Percentiles rank a stretch among this genome's conserved stretches.
Conservation (phyloP, 345 rosid species). For the Crucihimalaya himalaica region DNA sequence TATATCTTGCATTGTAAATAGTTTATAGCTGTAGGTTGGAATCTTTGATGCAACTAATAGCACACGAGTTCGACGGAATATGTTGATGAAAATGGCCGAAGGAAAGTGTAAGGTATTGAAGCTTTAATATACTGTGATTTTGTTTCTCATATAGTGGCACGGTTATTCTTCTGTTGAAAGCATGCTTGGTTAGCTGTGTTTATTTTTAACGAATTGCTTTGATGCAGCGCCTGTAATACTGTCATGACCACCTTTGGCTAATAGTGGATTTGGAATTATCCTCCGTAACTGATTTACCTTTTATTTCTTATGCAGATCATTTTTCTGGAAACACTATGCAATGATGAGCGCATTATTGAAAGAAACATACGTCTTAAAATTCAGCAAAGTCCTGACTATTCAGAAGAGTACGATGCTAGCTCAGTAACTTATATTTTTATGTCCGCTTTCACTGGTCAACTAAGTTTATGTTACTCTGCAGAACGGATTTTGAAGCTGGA, state of each 20-base stretch:
- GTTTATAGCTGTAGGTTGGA: conserved; percentile 71
- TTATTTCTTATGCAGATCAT: conserved; percentile 62
- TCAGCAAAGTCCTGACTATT: conserved; percentile 98
- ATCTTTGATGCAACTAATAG: conserved; percentile 99
- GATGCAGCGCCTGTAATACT: conserved; percentile 12
- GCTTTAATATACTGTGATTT: conserved; percentile 4
- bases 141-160: conserved; percentile 10
- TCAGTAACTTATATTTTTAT: conserved; percentile 28
- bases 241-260: conserved; percentile 10
- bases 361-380: conserved; percentile 97
- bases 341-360: conserved; percentile 88
- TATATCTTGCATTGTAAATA: conserved; percentile 30
- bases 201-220: neutral
- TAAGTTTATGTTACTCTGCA: conserved; percentile 47
- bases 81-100: conserved; percentile 99
- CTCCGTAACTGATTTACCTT: conserved; percentile 20
- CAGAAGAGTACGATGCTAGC: conserved; percentile 78
- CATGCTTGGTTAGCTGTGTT: conserved; percentile 2
- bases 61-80: conserved; percentile 74
- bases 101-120: conserved; percentile 95
- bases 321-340: conserved; percentile 96
- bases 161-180: neutral
- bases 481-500: conserved; percentile 95
- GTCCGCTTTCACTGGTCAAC: conserved; percentile 21
- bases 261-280: neutral